phyloP scores from a whole-genome alignment of 169 alveolate species.

The Pseudocohnilembus persalinus region DNA sequence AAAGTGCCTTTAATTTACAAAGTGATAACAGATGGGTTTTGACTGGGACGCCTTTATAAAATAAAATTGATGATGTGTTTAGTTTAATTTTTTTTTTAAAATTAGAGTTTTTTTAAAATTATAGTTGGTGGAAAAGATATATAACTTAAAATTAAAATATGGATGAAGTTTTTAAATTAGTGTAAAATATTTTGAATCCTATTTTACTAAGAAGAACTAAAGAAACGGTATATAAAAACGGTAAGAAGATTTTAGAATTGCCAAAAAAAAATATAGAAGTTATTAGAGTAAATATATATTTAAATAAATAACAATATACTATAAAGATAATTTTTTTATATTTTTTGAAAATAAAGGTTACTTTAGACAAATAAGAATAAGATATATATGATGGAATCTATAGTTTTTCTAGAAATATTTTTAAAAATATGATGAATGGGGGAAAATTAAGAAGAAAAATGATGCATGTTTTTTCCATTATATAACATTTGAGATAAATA shows the following conservation, averaged over 20 bases:
- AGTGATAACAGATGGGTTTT: constrained; percentile 93
- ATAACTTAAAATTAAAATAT: constrained; percentile 62
- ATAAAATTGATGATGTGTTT: constrained; percentile 96
- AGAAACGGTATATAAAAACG: constrained; percentile 68
- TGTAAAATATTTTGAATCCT: constrained; percentile 78
- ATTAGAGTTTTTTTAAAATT: constrained; percentile 89
- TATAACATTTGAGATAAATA: constrained; percentile 73
- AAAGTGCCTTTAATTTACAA: constrained; percentile 78
- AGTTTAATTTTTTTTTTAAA: constrained; percentile 92
- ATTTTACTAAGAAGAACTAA: constrained; percentile 90
- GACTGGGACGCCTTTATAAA: constrained; percentile 98
- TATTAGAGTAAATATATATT: constrained; percentile 59
- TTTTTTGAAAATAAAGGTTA: constrained; percentile 8
- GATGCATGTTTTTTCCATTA: constrained; percentile 71
- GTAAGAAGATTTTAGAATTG: constrained; percentile 41
- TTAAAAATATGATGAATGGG: constrained; percentile 52
- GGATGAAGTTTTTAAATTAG: constrained; percentile 58
- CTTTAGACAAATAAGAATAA: constrained; percentile 10
- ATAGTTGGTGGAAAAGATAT: constrained; percentile 81
- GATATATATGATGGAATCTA: constrained; percentile 35
- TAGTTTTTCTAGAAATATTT: constrained; percentile 38
- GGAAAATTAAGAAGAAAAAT: constrained; percentile 60
- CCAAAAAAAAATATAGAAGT: constrained; percentile 86
- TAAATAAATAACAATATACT: constrained; percentile 68
- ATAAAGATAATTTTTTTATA: constrained; percentile 51